Conservation (phyloP, 192 early-diverging fungal species). For the Pilaira anomala region DNA sequence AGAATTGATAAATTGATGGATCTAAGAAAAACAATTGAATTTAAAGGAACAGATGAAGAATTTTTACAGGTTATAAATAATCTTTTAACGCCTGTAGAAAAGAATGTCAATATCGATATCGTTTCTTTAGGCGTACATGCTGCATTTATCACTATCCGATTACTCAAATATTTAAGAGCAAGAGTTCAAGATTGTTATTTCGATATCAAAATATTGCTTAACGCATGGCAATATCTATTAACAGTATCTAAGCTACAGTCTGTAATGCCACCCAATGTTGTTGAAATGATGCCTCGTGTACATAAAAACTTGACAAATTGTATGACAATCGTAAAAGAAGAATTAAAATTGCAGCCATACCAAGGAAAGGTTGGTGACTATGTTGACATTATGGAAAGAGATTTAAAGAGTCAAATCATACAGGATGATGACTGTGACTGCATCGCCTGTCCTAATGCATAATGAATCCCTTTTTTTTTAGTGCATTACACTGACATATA, state of each 20-base stretch:
- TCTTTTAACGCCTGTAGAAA: not conserved
- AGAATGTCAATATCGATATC: not conserved
- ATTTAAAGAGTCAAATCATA: constrained; percentile 10
- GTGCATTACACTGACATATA: too few species aligned
- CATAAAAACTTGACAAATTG: not conserved
- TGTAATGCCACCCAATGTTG: not conserved
- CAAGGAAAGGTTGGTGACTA: constrained; percentile 8
- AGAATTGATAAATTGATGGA: not conserved
- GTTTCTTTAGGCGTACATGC: not conserved
- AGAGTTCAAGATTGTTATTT: constrained; percentile 4
- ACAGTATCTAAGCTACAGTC: not conserved
- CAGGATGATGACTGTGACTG: constrained; percentile 8
- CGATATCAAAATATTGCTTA: constrained; percentile 7
- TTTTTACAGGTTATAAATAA: not conserved
- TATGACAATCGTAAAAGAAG: not conserved
- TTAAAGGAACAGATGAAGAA: constrained; percentile 15
- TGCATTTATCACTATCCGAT: constrained; percentile 11
- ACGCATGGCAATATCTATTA: constrained; percentile 2
- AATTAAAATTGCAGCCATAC: constrained; percentile 2
- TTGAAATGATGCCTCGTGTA: not conserved
- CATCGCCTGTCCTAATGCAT: constrained; percentile 8
- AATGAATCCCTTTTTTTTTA: not conserved
- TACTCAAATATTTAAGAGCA: constrained; percentile 4
- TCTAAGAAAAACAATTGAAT: not conserved
- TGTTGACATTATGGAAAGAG: constrained; percentile 6